Base-by-base conservation (phyloP, 1,284 basidiomycete genomes). In the Malassezia slooffiae region DNA sequence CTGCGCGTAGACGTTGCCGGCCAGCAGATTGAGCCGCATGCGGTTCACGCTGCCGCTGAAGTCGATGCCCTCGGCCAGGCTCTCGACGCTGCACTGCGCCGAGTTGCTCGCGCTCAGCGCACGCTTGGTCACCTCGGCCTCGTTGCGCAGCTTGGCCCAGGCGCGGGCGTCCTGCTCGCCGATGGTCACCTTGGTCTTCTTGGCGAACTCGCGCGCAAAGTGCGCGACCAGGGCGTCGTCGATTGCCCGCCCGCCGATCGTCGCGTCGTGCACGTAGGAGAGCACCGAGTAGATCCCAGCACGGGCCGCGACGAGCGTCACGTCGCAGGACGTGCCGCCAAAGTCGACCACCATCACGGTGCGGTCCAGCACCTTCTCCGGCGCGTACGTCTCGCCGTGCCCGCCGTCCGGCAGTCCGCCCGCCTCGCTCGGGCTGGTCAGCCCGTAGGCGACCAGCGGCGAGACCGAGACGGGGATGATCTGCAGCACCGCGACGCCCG, bases 201-300 rank as follows among this genome's bases (percentile, higher is more conserved):
- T 96, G 42, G 85, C 85, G 71, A 97, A 97, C 64, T 97, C 91
- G 70, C 90, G 84, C 42, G 86, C 81, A 71, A 97, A 95, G 75
- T 85, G 85, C 50, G 83, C 80, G 73, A 95, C 80, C 32, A 96
- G 77, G 57, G 81, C 79, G 44, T 80, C 77, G 72, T 90, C 88
- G 60, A 89, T 80, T 43, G 78, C 74, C 53, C 80, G 76, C 0
- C 79, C 80, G 50, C 76, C 77, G 31, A 78, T 69, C 47, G 70
- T 69, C 59, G 72, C 56, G 53, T 77, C 74, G 53, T 73, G 62
- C 23, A 71, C 72, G 55, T 72, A 73, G 50, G 72, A 69, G 43
- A 77, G 72, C 33, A 73, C 71, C 36, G 75, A 72, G 70, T 76
- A 77, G 52, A 76, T 68, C 32, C 77, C 77, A 35, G 75, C 71